phyloP scores from a whole-genome alignment of 768 basidiomycete species.

The Polyporus arcularius region DNA sequence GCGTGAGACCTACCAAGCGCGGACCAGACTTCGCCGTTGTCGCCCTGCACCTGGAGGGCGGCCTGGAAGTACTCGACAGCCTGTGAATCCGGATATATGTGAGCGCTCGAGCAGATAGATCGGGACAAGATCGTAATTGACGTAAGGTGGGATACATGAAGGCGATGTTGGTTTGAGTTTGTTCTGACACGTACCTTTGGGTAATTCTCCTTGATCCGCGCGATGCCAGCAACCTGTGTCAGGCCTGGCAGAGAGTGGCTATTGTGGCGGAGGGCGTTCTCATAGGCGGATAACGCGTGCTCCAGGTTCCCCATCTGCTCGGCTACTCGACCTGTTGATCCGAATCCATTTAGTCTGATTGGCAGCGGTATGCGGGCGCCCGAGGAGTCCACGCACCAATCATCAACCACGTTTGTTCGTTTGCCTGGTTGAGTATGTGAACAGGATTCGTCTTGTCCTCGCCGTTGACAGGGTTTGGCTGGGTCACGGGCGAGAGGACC shows the following conservation, averaged over 20 bases:
- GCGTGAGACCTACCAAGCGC: slow-evolving; percentile 67
- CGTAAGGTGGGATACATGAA: slow-evolving; percentile 11
- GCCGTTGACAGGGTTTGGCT: slow-evolving; percentile 44
- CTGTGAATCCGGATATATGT: slow-evolving; percentile 42
- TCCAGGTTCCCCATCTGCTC: slow-evolving; percentile 96
- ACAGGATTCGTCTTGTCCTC: slow-evolving; percentile 47
- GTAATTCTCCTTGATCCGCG: slow-evolving; percentile 97
- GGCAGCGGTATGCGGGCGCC: slow-evolving; percentile 11
- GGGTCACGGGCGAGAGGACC: slow-evolving; percentile 24
- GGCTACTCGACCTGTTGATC: slow-evolving; percentile 77
- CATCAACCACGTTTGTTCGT: slow-evolving; percentile 94
- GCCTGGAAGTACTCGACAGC: slow-evolving; percentile 97
- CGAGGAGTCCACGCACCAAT: slow-evolving; percentile 60
- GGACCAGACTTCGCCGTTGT: slow-evolving; percentile 99
- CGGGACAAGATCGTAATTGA: slow-evolving; percentile 18
- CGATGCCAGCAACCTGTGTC: slow-evolving; percentile 93
- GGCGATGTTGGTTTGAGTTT: slow-evolving; percentile 7
- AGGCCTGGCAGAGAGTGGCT: slow-evolving; percentile 87
- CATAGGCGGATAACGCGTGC: slow-evolving; percentile 90
- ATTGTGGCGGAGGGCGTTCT: slow-evolving; percentile 94
- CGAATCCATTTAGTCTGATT: slow-evolving; percentile 31
- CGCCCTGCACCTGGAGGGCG: slow-evolving; percentile 85
- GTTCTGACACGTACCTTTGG: slow-evolving; percentile 67
- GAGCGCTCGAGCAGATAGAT: slow-evolving; percentile 18
- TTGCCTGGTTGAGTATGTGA: slow-evolving; percentile 79